Evolutionary conservation across 2,329 filamentous ascomycete species (phyloP).

Genomic region (Ophiostoma australiae): DNA sequence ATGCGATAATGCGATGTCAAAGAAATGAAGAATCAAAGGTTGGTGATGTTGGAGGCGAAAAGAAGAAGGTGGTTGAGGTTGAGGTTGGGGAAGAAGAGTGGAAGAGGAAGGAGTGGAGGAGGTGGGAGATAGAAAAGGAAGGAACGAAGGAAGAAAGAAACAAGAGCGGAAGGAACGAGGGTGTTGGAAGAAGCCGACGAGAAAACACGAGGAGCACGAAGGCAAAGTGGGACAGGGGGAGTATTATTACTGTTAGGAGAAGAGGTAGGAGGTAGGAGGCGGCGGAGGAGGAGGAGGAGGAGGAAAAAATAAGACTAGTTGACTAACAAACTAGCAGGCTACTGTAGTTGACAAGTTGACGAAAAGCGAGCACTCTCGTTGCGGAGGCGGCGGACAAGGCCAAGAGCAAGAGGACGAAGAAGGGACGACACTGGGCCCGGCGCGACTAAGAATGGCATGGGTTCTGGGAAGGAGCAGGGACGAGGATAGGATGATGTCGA

Average conservation of each 20-base stretch:
- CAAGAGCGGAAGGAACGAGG: conserved; percentile 24
- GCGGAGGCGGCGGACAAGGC: conserved; percentile 30
- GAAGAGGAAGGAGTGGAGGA: neutral
- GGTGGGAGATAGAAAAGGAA: neutral
- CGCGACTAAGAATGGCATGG: conserved; percentile 5
- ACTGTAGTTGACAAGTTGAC: neutral
- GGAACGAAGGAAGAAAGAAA: conserved; percentile 9
- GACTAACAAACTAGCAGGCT: conserved; percentile 17
- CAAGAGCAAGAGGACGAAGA: conserved; percentile 28
- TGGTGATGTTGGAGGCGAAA: neutral
- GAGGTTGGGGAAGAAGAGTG: neutral
- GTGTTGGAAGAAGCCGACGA: conserved; percentile 22
- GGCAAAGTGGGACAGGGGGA: conserved; percentile 29
- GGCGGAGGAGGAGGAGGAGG: conserved; percentile 3
- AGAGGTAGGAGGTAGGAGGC: conserved; percentile 19
- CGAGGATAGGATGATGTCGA: conserved; percentile 9
- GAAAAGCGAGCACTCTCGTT: conserved; percentile 7
- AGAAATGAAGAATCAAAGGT: neutral
- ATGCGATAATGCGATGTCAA: neutral
- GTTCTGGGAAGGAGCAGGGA: conserved; percentile 16
- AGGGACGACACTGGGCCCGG: conserved; percentile 21
- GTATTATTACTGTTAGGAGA: conserved; percentile 1
- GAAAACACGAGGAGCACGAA: conserved; percentile 16
- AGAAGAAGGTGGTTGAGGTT: neutral
- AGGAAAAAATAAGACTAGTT: conserved; percentile 20